Evolutionary conservation across 345 rosid genomes (phyloP).

Genomic region (Bruguiera parviflora): DNA sequence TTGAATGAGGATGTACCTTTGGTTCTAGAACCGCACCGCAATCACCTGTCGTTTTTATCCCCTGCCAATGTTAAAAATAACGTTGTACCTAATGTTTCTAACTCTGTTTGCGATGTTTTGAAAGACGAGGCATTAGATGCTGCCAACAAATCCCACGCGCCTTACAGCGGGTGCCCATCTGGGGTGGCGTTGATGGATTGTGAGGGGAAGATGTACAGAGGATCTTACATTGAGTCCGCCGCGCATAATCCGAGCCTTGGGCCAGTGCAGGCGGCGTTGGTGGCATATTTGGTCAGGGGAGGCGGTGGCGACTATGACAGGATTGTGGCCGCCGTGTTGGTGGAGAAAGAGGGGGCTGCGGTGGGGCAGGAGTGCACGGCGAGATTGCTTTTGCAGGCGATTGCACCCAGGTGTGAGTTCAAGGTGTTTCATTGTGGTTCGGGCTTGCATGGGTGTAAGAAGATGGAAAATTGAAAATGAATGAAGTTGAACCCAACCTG

Average conservation of each 20-base stretch:
- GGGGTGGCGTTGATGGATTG: slow-evolving; percentile 74
- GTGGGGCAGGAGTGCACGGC: slow-evolving; percentile 73
- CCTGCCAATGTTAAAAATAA: slow-evolving; percentile 19
- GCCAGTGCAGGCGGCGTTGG: slow-evolving; percentile 87
- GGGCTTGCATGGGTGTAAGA: too few species aligned
- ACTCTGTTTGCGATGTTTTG: slow-evolving; percentile 18
- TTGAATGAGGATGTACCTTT: slow-evolving; percentile 58
- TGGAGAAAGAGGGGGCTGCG: slow-evolving; percentile 65
- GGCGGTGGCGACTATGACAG: slow-evolving; percentile 73
- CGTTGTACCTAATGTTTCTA: neutral
- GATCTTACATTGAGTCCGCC: slow-evolving; percentile 92
- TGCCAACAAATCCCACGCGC: slow-evolving; percentile 80
- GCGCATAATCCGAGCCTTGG: slow-evolving; percentile 96
- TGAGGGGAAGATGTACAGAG: slow-evolving; percentile 70
- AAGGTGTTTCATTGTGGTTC: slow-evolving; percentile 53
- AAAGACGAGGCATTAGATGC: slow-evolving; percentile 62
- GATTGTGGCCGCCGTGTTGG: slow-evolving; percentile 65
- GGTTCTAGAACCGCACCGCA: slow-evolving; percentile 56
- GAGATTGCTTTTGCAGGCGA: slow-evolving; percentile 52
- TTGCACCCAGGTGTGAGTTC: slow-evolving; percentile 70
- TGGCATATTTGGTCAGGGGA: slow-evolving; percentile 55
- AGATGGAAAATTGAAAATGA: too few species aligned
- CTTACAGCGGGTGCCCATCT: slow-evolving; percentile 84
- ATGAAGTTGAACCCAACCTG: too few species aligned
- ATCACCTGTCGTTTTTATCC: slow-evolving; percentile 32